These are phyloP conservation scores for Calonectria fujianensis DNA, from an alignment of 2,329 filamentous ascomycete species.

Conservation along the genomic window DNA sequence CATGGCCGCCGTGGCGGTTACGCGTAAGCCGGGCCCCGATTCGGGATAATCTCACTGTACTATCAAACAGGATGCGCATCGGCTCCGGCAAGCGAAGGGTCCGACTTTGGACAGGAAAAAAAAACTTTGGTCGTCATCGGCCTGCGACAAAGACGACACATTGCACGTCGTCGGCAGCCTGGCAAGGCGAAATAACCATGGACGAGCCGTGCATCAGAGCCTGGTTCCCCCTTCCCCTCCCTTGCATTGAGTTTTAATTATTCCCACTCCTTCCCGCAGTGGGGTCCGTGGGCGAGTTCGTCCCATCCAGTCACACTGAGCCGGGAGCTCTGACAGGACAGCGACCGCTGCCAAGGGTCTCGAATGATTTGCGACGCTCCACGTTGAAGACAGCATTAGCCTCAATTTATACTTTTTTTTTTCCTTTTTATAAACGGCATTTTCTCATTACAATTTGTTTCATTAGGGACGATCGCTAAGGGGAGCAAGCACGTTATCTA, in stretches of 20 bases:
- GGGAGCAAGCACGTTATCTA: no score
- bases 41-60: not conserved
- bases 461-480: not conserved
- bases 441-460: not conserved
- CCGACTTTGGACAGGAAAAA: no score
- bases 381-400: not conserved
- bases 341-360: not conserved
- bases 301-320: not conserved
- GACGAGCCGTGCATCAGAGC: not conserved
- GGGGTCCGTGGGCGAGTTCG: not conserved
- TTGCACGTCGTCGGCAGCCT: not conserved
- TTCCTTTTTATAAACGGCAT: not conserved
- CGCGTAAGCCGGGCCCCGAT: not conserved
- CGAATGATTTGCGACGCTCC: not conserved
- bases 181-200: not conserved
- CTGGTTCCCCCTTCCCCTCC: not conserved
- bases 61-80: not conserved
- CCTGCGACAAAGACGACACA: not conserved
- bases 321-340: no score
- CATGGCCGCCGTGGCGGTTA: not conserved
- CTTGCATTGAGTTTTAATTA: slow-evolving; percentile 1
- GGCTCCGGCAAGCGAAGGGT: no score
- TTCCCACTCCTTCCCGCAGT: not conserved
- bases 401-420: not conserved
- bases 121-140: no score